Conservation (phyloP, 129 eudicot species). For the Cynara cardunculus region DNA sequence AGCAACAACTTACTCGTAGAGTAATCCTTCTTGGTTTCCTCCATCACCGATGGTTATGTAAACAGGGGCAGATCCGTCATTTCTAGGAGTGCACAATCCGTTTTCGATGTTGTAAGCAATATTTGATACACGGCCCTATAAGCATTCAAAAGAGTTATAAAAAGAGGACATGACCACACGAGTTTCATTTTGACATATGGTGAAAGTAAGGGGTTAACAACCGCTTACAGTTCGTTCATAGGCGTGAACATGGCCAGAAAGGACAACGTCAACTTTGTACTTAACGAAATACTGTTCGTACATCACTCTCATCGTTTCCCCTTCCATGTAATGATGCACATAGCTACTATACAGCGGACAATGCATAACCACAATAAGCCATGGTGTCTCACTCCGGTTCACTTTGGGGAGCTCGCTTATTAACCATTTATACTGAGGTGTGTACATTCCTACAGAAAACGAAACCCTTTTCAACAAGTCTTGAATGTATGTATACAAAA, state of each 20-base stretch:
- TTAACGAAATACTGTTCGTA: constrained; percentile 70
- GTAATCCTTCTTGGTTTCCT: constrained; percentile 93
- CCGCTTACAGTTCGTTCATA: constrained; percentile 87
- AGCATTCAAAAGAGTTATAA: not conserved
- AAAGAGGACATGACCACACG: not conserved
- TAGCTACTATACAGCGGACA: constrained; percentile 73
- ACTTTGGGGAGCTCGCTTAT: constrained; percentile 69
- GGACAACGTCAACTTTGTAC: constrained; percentile 83
- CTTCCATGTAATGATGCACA: constrained; percentile 88
- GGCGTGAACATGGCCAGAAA: constrained; percentile 97
- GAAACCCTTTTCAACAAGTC: not conserved
- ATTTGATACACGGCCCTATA: constrained; percentile 82
- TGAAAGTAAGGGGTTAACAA: not conserved
- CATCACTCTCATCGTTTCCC: constrained; percentile 92
- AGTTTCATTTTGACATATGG: not conserved
- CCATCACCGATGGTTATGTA: constrained; percentile 93
- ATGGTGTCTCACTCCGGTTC: constrained; percentile 88
- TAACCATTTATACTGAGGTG: constrained; percentile 88
- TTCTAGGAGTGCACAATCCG: constrained; percentile 56
- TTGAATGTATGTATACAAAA: not conserved
- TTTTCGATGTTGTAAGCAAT: constrained; percentile 74
- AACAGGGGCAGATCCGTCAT: constrained; percentile 71
- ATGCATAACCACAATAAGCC: constrained; percentile 94
- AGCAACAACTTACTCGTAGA: constrained; percentile 54
- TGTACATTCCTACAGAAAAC: constrained; percentile 63